Percentiles rank a stretch among this genome's conserved stretches.
phyloP scores from a whole-genome alignment of 2,329 filamentous ascomycete species.

The Scytalidium lignicola region DNA sequence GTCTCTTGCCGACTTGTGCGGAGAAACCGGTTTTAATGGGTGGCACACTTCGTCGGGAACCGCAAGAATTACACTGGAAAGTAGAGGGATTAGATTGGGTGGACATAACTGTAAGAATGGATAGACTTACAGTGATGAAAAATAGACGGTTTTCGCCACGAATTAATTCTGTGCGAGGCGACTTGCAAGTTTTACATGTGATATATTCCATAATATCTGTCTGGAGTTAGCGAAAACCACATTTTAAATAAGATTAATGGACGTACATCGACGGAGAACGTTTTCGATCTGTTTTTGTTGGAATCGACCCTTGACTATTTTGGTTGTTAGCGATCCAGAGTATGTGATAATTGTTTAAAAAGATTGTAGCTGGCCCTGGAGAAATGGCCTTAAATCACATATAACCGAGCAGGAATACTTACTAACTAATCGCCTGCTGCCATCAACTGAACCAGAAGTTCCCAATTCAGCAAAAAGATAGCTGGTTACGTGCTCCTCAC shows the following conservation, averaged over 20 bases:
- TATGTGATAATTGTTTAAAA: no score
- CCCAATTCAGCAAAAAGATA: constrained; percentile 98
- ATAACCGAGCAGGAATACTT: not conserved
- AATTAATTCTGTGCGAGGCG: constrained; percentile 90
- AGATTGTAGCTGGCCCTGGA: no score
- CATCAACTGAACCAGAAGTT: constrained; percentile 93
- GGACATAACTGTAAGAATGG: not conserved
- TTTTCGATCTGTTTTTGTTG: constrained; percentile 99
- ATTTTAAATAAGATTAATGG: not conserved
- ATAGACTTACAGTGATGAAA: constrained; percentile 66
- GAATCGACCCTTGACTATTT: constrained; percentile 91
- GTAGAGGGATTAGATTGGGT: not conserved
- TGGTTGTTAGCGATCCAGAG: not conserved
- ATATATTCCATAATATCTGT: constrained; percentile 70
- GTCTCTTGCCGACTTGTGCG: constrained; percentile 97
- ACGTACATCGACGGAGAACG: constrained; percentile 71
- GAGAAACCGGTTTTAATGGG: constrained; percentile 99
- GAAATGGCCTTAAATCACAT: no score
- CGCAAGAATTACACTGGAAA: constrained; percentile 70
- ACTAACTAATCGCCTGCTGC: constrained; percentile 75
- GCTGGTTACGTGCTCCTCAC: constrained; percentile 93
- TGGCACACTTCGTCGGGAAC: constrained; percentile 79
- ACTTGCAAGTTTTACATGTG: constrained; percentile 97
- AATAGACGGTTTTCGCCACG: constrained; percentile 99
- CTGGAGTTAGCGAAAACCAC: not conserved